Evolutionary conservation across 768 basidiomycete species (phyloP).

Genomic region (Gyrodon lividus): DNA sequence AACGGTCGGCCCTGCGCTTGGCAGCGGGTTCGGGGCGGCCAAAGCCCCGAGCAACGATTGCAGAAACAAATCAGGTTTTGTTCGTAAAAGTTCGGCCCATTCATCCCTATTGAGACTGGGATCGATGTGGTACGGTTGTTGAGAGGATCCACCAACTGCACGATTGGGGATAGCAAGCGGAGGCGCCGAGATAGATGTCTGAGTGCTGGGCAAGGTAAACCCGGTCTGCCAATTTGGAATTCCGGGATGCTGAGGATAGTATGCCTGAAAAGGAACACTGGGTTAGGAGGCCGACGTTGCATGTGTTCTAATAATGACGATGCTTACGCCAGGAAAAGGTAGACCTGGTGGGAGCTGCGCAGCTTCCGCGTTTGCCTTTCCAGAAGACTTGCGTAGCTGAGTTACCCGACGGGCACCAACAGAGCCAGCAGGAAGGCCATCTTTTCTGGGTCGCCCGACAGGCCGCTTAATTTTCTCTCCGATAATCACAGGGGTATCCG

Average conservation of each 20-base stretch:
- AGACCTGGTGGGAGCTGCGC: conserved; percentile 26
- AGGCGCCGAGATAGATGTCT: conserved; percentile 31
- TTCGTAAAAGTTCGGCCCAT: conserved; percentile 60
- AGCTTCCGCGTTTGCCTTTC: conserved; percentile 23
- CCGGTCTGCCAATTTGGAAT: conserved; percentile 30
- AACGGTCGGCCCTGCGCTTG: conserved; percentile 59
- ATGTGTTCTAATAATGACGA: neutral
- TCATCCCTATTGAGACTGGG: conserved; percentile 57
- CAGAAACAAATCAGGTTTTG: conserved; percentile 57
- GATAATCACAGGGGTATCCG: conserved; percentile 35
- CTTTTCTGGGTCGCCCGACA: conserved; percentile 78
- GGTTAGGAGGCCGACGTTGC: neutral
- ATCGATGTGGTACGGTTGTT: conserved; percentile 41
- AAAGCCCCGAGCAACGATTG: conserved; percentile 55
- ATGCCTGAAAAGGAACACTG: conserved; percentile 21
- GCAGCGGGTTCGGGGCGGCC: conserved; percentile 60
- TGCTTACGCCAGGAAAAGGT: conserved; percentile 32
- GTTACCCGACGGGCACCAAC: conserved; percentile 46
- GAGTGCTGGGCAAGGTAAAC: conserved; percentile 26
- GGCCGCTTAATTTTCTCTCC: conserved; percentile 69
- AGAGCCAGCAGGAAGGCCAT: conserved; percentile 77
- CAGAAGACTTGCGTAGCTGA: conserved; percentile 41
- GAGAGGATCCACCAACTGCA: conserved; percentile 14
- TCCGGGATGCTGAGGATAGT: conserved; percentile 33
- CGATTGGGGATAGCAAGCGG: conserved; percentile 35